Conservation (phyloP, 129 eudicot genomes). For the Centrapalus pauciflorus region DNA sequence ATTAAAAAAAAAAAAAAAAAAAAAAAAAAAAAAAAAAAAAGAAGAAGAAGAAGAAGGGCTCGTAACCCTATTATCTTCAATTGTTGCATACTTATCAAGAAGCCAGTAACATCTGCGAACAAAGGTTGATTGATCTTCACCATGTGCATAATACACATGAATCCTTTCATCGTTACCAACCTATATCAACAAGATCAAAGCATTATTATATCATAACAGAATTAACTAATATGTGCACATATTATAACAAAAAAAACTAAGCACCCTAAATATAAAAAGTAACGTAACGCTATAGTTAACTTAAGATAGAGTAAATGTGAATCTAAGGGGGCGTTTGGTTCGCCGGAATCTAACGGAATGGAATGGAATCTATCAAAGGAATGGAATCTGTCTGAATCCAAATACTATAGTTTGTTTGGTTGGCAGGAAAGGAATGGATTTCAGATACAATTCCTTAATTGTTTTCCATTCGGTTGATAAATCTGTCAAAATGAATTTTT, state of each 20-base stretch:
- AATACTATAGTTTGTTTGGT: no score
- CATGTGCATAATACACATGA: slow-evolving; percentile 97
- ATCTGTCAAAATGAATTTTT: no score
- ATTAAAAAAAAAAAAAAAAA: neutral
- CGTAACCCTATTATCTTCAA: slow-evolving; percentile 6
- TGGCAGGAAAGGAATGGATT: no score
- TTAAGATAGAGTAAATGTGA: neutral
- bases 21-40: neutral
- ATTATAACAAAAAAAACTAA: neutral
- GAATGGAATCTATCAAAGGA: no score
- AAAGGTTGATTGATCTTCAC: slow-evolving; percentile 75
- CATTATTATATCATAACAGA: slow-evolving; percentile 2
- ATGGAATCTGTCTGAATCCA: no score
- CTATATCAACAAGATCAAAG: slow-evolving; percentile 30
- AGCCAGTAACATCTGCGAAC: slow-evolving; percentile 99
- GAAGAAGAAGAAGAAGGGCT: neutral
- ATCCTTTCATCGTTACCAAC: slow-evolving; percentile 91
- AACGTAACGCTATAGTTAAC: neutral
- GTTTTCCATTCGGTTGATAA: no score
- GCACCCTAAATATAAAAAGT: neutral
- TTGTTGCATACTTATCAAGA: slow-evolving; percentile 79
- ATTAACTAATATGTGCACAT: neutral
- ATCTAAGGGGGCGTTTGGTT: no score
- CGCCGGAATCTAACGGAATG: no score
- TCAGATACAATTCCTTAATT: no score